phyloP scores from a whole-genome alignment of 1,139 yeast species.

The Pichia sp. region DNA sequence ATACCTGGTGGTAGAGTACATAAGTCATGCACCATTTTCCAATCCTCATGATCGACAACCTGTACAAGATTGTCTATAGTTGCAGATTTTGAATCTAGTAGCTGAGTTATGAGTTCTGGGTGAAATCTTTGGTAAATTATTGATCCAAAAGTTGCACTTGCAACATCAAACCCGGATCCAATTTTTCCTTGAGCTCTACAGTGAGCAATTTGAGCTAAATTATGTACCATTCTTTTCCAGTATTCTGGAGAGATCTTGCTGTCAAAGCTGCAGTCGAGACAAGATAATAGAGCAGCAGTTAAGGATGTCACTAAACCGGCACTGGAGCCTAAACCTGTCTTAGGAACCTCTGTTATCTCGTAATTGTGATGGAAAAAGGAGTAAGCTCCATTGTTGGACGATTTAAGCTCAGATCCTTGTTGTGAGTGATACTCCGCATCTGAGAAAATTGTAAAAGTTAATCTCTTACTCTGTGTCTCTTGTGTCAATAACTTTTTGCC shows the following conservation, averaged over 20 bases:
- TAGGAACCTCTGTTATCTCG: slow-evolving; percentile 67
- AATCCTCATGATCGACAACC: slow-evolving; percentile 40
- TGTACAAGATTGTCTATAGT: slow-evolving; percentile 29
- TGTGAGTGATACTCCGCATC: slow-evolving; percentile 91
- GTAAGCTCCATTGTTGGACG: slow-evolving; percentile 32
- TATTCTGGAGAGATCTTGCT: slow-evolving; percentile 17
- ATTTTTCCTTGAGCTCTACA: slow-evolving; percentile 91
- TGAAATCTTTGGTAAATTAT: slow-evolving; percentile 70
- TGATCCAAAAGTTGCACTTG: slow-evolving; percentile 90
- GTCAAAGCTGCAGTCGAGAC: slow-evolving; percentile 33
- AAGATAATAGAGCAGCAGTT: slow-evolving; percentile 58
- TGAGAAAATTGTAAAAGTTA: slow-evolving; percentile 61
- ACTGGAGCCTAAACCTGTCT: slow-evolving; percentile 93
- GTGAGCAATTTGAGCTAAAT: slow-evolving; percentile 81
- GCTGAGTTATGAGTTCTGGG: slow-evolving; percentile 42
- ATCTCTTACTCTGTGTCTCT: slow-evolving; percentile 21
- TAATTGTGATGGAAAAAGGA: slow-evolving; percentile 53
- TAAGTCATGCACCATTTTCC: slow-evolving; percentile 50
- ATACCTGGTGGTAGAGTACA: slow-evolving; percentile 63
- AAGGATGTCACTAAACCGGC: slow-evolving; percentile 87
- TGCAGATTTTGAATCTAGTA: slow-evolving; percentile 24
- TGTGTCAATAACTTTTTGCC: slow-evolving; percentile 22
- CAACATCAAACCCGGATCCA: slow-evolving; percentile 96
- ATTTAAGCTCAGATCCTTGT: slow-evolving; percentile 33
- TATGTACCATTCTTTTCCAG: slow-evolving; percentile 47